Percentiles rank a stretch among this genome's conserved stretches.
These are phyloP conservation scores for Naganishia antarctica DNA, from an alignment of 768 basidiomycete species.

Conservation along the genomic window DNA sequence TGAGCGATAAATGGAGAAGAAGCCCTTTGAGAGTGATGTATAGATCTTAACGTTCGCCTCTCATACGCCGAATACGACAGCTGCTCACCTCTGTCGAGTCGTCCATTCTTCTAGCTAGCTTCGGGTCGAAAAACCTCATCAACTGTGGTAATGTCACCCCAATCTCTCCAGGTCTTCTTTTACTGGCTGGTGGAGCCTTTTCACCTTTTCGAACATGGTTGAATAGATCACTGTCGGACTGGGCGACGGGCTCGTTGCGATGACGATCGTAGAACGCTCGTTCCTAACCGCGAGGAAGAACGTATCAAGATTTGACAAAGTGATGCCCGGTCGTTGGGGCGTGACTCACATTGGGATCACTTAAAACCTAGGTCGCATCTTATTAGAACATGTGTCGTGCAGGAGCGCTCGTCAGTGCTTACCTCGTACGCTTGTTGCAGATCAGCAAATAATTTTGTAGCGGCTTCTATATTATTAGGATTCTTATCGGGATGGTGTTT, in stretches of 20 bases:
- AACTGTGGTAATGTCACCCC: slow-evolving; percentile 78
- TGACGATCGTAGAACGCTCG: slow-evolving; percentile 98
- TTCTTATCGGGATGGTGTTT: slow-evolving; percentile 60
- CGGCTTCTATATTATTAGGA: slow-evolving; percentile 69
- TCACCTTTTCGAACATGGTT: slow-evolving; percentile 74
- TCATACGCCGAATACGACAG: slow-evolving; percentile 54
- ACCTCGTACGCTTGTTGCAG: slow-evolving; percentile 97
- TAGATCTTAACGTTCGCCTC: neutral
- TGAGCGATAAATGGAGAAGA: slow-evolving; percentile 82
- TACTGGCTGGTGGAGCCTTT: slow-evolving; percentile 53
- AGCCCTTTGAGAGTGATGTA: slow-evolving; percentile 57
- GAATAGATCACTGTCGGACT: slow-evolving; percentile 80
- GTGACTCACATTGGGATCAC: slow-evolving; percentile 81
- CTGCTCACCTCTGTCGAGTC: slow-evolving; percentile 53
- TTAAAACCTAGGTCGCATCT: slow-evolving; percentile 61
- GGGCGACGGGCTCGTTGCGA: slow-evolving; percentile 69
- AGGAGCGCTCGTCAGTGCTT: slow-evolving; percentile 31
- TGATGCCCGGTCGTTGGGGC: too few relatives aligned
- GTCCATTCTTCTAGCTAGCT: slow-evolving; percentile 42
- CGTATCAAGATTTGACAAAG: too few relatives aligned
- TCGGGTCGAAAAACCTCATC: slow-evolving; percentile 70
- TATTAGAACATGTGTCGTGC: slow-evolving; percentile 1
- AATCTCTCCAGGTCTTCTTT: slow-evolving; percentile 57
- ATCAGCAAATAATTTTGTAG: slow-evolving; percentile 77
- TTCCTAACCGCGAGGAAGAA: slow-evolving; percentile 57